A percentile compares a stretch with the other conserved stretches of the same genome.
These are phyloP conservation scores for Somion occarium DNA, from an alignment of 1,284 basidiomycete species.

Conservation along the genomic window DNA sequence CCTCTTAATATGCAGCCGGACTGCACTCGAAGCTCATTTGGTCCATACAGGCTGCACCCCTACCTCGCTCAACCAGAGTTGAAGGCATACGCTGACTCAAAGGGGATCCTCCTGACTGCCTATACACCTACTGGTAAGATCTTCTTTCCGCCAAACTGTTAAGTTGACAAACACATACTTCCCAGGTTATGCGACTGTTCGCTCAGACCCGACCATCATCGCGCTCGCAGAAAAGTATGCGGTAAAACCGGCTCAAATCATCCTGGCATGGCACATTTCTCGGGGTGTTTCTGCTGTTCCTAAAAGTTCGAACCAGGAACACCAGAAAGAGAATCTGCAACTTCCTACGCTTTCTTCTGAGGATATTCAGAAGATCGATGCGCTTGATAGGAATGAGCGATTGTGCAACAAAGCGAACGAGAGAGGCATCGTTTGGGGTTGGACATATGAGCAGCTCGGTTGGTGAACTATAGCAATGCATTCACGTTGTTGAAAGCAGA, in stretches of 20 bases:
- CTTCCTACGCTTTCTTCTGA: not conserved
- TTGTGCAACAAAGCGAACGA: slow-evolving; percentile 11
- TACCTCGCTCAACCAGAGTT: slow-evolving; percentile 55
- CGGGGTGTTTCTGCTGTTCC: slow-evolving; percentile 40
- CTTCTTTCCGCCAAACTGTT: not conserved
- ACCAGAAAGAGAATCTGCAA: slow-evolving; percentile 44
- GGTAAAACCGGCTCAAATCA: slow-evolving; percentile 46
- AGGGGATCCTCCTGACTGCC: slow-evolving; percentile 59
- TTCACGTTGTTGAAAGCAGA: too few relatives aligned
- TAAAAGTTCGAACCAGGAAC: slow-evolving; percentile 42
- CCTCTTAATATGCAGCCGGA: slow-evolving; percentile 10
- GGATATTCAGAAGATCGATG: slow-evolving; percentile 1
- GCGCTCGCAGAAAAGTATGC: slow-evolving; percentile 38
- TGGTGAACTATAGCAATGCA: too few relatives aligned
- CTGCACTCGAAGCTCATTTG: not conserved
- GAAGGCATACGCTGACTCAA: slow-evolving; percentile 47
- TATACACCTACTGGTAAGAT: slow-evolving; percentile 60
- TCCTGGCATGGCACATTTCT: slow-evolving; percentile 48
- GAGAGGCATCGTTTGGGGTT: slow-evolving; percentile 39
- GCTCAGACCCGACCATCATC: slow-evolving; percentile 35
- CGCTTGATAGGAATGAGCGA: slow-evolving; percentile 1
- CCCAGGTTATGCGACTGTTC: slow-evolving; percentile 34
- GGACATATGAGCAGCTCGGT: slow-evolving; percentile 46
- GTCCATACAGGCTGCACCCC: slow-evolving; percentile 40
- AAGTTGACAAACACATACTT: too few relatives aligned